Evolutionary conservation across 1,284 basidiomycete species (phyloP).

Genomic region (Naganishia sp.): DNA sequence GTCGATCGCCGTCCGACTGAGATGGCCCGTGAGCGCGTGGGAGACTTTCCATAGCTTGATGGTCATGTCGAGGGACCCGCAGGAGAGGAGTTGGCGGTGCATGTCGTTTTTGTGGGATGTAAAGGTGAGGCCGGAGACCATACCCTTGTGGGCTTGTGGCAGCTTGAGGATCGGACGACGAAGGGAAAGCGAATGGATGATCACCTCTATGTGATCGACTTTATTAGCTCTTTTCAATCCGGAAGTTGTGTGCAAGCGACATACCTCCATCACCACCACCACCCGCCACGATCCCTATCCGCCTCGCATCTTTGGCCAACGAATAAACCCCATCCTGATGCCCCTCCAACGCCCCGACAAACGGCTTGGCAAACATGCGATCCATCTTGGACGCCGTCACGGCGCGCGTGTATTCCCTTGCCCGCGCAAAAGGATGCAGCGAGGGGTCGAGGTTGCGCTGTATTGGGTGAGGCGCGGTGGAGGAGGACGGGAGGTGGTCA

Average conservation of each 20-base stretch:
- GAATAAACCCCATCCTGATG: constrained; percentile 95
- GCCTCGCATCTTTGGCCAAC: constrained; percentile 73
- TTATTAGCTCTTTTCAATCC: neutral
- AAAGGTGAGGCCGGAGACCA: constrained; percentile 70
- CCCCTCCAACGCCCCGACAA: constrained; percentile 85
- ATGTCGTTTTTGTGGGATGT: constrained; percentile 54
- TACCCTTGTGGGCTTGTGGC: constrained; percentile 84
- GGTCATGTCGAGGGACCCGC: constrained; percentile 80
- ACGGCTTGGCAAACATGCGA: constrained; percentile 94
- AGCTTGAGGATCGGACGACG: constrained; percentile 68
- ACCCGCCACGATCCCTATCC: constrained; percentile 80
- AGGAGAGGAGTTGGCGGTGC: constrained; percentile 74
- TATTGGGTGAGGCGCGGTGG: constrained; percentile 61
- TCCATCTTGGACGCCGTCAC: constrained; percentile 96
- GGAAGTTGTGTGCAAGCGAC: constrained; percentile 41
- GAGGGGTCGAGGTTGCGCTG: constrained; percentile 91
- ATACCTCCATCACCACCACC: constrained; percentile 92
- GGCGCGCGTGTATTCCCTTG: constrained; percentile 90
- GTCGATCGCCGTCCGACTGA: constrained; percentile 29
- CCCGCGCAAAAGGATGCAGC: constrained; percentile 89
- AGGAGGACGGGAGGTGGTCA: constrained; percentile 54
- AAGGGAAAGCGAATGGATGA: constrained; percentile 80
- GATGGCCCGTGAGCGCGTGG: constrained; percentile 41
- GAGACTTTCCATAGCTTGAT: constrained; percentile 82
- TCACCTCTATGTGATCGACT: constrained; percentile 63